Evolutionary conservation across 2,329 filamentous ascomycete genomes (phyloP).

Genomic region (Epicoccum sorghinum): DNA sequence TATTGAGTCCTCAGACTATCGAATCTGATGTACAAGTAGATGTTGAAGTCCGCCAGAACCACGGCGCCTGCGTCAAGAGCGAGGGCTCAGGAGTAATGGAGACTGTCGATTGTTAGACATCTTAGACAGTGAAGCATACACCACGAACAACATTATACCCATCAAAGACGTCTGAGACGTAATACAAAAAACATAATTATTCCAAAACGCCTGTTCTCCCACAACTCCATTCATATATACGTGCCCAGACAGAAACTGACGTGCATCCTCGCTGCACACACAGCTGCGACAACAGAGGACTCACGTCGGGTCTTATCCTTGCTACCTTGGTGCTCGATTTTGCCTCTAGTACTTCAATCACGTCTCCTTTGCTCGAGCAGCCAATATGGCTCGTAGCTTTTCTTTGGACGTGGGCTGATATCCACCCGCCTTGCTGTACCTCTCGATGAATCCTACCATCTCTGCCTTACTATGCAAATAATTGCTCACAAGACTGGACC

Average conservation of each 20-base stretch:
- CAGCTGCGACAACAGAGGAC: background rate
- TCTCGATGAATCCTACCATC: conserved; percentile 13
- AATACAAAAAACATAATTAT: background rate
- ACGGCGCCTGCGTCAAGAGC: conserved; percentile 45
- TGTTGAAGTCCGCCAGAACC: conserved; percentile 40
- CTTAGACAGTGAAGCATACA: too few species aligned
- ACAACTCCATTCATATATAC: too few species aligned
- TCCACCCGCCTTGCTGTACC: conserved; percentile 14
- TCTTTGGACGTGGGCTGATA: background rate
- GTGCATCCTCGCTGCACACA: background rate
- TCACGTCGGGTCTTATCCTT: background rate
- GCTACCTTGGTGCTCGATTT: too few species aligned
- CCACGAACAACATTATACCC: conserved; percentile 5
- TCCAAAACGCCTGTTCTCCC: background rate
- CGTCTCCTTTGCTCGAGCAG: background rate
- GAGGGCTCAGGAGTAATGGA: conserved; percentile 24
- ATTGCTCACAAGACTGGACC: background rate
- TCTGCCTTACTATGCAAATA: conserved; percentile 1
- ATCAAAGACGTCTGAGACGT: conserved; percentile 11
- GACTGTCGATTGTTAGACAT: conserved; percentile 30
- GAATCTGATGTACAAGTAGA: conserved; percentile 25
- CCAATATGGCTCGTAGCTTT: conserved; percentile 8
- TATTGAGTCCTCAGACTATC: background rate
- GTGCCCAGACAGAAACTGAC: too few species aligned
- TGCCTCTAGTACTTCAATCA: too few species aligned